phyloP scores from a whole-genome alignment of 805 yeast genomes.

The Wickerhamiella kazuoi region DNA sequence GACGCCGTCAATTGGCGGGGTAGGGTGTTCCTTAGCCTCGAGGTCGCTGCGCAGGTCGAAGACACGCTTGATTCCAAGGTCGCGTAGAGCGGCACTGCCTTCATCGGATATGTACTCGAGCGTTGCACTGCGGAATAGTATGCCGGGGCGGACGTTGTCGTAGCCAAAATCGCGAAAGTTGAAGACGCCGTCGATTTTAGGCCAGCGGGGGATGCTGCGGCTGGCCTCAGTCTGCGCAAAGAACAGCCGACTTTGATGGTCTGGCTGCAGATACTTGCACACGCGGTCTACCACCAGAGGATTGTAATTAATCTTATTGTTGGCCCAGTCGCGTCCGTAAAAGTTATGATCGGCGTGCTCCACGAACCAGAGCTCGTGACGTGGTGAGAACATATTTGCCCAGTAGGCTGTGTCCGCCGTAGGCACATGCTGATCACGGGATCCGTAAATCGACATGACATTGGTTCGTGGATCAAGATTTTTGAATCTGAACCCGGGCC shows the following conservation, averaged over 20 bases:
- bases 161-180: slow-evolving; percentile 73
- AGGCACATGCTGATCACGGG: slow-evolving; percentile 49
- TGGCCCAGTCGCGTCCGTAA: slow-evolving; percentile 28
- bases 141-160: slow-evolving; percentile 32
- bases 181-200: slow-evolving; percentile 42
- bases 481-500: neutral
- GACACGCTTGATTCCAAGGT: slow-evolving; percentile 33
- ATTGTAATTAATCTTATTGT: slow-evolving; percentile 37
- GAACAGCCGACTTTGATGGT: slow-evolving; percentile 38
- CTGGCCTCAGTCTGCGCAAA: slow-evolving; percentile 22
- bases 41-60: slow-evolving; percentile 52
- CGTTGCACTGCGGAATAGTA: slow-evolving; percentile 47
- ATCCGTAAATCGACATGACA: slow-evolving; percentile 55
- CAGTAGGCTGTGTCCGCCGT: slow-evolving; percentile 39
- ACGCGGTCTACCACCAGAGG: slow-evolving; percentile 33
- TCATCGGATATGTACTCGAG: slow-evolving; percentile 32
- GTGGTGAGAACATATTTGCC: slow-evolving; percentile 38
- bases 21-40: slow-evolving; percentile 30
- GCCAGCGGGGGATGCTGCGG: slow-evolving; percentile 38
- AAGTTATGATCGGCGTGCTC: slow-evolving; percentile 69
- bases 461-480: slow-evolving; percentile 23
- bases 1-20: slow-evolving; percentile 30
- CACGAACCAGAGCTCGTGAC: slow-evolving; percentile 42
- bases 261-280: slow-evolving; percentile 28
- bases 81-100: slow-evolving; percentile 29